phyloP scores from a whole-genome alignment of 805 yeast genomes.

The Starmerella riodocensis region DNA sequence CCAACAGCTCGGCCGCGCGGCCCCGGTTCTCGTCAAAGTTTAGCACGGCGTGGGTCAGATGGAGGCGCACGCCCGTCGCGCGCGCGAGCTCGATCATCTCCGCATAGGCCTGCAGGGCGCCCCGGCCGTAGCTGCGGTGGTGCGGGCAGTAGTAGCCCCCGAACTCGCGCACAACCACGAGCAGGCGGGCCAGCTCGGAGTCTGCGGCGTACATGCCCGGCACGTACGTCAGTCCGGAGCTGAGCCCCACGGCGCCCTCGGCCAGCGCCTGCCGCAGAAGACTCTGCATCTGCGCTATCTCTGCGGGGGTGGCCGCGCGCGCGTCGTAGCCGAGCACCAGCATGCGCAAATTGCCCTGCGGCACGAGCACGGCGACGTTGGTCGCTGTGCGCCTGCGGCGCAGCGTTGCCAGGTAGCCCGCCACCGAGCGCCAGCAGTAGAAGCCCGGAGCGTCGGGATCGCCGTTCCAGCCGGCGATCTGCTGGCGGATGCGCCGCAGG shows the following conservation, averaged over 20 bases:
- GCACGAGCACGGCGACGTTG: slow-evolving; percentile 12
- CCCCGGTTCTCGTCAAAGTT: slow-evolving; percentile 15
- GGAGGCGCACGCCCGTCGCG: slow-evolving; percentile 9
- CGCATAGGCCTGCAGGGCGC: slow-evolving; percentile 14
- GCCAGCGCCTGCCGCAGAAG: slow-evolving; percentile 8
- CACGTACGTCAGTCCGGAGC: slow-evolving; percentile 17
- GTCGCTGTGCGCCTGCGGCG: slow-evolving; percentile 11
- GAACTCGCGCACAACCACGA: slow-evolving; percentile 6
- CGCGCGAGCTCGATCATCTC: slow-evolving; percentile 16
- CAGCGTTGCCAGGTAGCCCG: slow-evolving; percentile 9
- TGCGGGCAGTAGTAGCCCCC: slow-evolving; percentile 17
- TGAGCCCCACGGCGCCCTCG: slow-evolving; percentile 16
- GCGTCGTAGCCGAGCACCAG: slow-evolving; percentile 17
- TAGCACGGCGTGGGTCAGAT: slow-evolving; percentile 14
- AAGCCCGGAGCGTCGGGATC: slow-evolving; percentile 11
- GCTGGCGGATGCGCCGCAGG: slow-evolving; percentile 10
- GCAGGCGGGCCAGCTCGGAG: slow-evolving; percentile 16
- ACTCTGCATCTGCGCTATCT: slow-evolving; percentile 9
- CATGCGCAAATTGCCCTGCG: slow-evolving; percentile 18
- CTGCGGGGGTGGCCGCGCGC: slow-evolving; percentile 12
- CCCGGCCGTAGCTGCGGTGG: slow-evolving; percentile 18
- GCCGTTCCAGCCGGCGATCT: slow-evolving; percentile 18
- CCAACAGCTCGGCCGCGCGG: slow-evolving; percentile 10
- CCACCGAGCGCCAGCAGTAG: slow-evolving; percentile 12
- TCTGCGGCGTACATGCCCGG: slow-evolving; percentile 18